Percentiles rank a stretch among this genome's conserved stretches.
These are phyloP conservation scores for Phanerochaete carnosa DNA, from an alignment of 768 basidiomycete species.

Conservation along the genomic window DNA sequence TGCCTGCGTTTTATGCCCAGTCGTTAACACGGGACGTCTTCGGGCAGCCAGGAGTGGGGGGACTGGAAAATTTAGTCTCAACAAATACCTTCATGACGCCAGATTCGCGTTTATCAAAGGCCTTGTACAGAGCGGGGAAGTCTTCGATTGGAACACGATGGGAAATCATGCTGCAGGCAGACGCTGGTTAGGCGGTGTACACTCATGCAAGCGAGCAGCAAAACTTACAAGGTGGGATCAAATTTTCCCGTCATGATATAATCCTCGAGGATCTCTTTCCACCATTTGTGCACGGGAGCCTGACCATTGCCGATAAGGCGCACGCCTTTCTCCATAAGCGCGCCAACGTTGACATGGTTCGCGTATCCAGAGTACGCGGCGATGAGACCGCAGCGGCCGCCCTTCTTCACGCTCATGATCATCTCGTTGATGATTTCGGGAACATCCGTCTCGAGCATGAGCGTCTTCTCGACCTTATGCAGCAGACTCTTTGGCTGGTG, in stretches of 20 bases:
- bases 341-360: slow-evolving; percentile 68
- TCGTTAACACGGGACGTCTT: slow-evolving; percentile 18
- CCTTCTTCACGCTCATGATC: slow-evolving; percentile 42
- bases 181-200: not conserved
- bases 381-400: slow-evolving; percentile 60
- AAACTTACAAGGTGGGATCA: slow-evolving; percentile 55
- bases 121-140: slow-evolving; percentile 56
- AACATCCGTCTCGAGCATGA: slow-evolving; percentile 76
- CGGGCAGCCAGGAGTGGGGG: slow-evolving; percentile 50
- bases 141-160: slow-evolving; percentile 67
- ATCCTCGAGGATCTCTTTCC: slow-evolving; percentile 65
- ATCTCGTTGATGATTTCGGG: slow-evolving; percentile 60
- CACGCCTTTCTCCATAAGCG: slow-evolving; percentile 76
- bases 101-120: slow-evolving; percentile 53
- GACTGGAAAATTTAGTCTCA: slow-evolving; percentile 51
- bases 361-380: slow-evolving; percentile 67
- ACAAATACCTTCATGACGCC: slow-evolving; percentile 77
- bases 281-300: slow-evolving; percentile 72
- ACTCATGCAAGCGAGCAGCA: not conserved
- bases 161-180: slow-evolving; percentile 42
- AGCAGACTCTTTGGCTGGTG: slow-evolving; percentile 64
- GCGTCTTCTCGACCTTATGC: slow-evolving; percentile 65
- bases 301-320: slow-evolving; percentile 73
- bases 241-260: slow-evolving; percentile 64
- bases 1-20: not conserved